Evolutionary conservation across 2,329 filamentous ascomycete genomes (phyloP), one percentile per base, ranked within the genome.

Genomic region (Pezicula radicicola): DNA sequence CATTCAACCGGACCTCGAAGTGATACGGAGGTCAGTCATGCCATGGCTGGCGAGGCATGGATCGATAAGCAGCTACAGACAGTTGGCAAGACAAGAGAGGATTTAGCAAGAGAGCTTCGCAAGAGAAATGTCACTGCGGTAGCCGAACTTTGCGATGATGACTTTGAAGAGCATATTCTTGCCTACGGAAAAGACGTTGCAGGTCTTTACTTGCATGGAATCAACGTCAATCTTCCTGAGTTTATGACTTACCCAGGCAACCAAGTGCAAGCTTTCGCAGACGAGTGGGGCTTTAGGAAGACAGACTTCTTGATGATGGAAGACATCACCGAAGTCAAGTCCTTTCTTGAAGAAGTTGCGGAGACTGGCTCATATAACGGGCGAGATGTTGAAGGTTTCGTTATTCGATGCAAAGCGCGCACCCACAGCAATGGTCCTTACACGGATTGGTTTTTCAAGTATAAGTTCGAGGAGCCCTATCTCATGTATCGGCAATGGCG

Each of bases 381-480:
- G 9, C 88, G 92, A 49, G 93, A 97, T 60, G 93, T 96, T 0
- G 94, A 99, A 71, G 94, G 94, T 4, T 99, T 99, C 62, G 94
- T 99, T 52, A 88, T 99, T 60, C 87, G 94, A 51, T 97, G 94
- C 79, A 89, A 84, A 73, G 74, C 78, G 15, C 65, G 71, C n/a
- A 70, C 83, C 27, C 74, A 75, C 0, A 72, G 70, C 1, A 66
- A 68, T 13, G 69, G 68, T 2, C 79, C 81, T 0, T 94, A 85
- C 68, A 74, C 81, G n/a, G 92, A 99, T 68, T 99, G 94, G 94
- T 99, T 99, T 72, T 99, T 99, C 85, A 99, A 99, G 72, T 99
- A 92, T 81, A 99, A 99, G 74, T 99, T 99, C 55, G 94, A 99
- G 66, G 94, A 99, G 72, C 94, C 94, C 0, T 99, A 99, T 67